Percentiles rank a stretch among this genome's conserved stretches.
phyloP scores from a whole-genome alignment of 352 stramenopile species.

The Pythium sukuiense region DNA sequence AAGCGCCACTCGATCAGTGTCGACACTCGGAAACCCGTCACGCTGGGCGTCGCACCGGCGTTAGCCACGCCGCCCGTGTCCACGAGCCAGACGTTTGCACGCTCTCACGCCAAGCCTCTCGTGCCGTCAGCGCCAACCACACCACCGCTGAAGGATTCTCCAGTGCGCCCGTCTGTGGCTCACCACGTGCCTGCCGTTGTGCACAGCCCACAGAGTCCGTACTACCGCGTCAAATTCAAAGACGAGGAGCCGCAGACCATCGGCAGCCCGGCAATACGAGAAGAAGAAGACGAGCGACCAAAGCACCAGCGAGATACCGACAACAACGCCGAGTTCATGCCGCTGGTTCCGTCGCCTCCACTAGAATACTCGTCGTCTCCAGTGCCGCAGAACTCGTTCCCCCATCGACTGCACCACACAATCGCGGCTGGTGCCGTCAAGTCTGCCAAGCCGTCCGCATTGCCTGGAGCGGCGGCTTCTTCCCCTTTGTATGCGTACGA shows the following conservation, averaged over 20 bases:
- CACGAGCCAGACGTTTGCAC: constrained; percentile 22
- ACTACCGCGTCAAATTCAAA: constrained; percentile 28
- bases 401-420: constrained; percentile 20
- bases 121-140: constrained; percentile 31
- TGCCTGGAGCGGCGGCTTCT: neutral
- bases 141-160: constrained; percentile 23
- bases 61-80: constrained; percentile 12
- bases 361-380: constrained; percentile 44
- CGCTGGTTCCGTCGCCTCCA: constrained; percentile 17
- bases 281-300: constrained; percentile 7
- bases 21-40: constrained; percentile 18
- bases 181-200: constrained; percentile 20
- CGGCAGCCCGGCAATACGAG: neutral
- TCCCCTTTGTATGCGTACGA: constrained; percentile 2
- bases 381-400: constrained; percentile 15
- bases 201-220: constrained; percentile 28
- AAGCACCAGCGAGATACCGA: neutral
- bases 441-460: constrained; percentile 3
- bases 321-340: neutral
- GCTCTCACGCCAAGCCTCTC: constrained; percentile 10
- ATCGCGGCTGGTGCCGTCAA: neutral
- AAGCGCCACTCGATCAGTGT: constrained; percentile 57
- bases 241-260: constrained; percentile 18
- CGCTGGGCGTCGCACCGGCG: constrained; percentile 19
- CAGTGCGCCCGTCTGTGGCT: constrained; percentile 4